phyloP scores from a whole-genome alignment of 208 protist genomes.

The Leishmania mexicana region DNA sequence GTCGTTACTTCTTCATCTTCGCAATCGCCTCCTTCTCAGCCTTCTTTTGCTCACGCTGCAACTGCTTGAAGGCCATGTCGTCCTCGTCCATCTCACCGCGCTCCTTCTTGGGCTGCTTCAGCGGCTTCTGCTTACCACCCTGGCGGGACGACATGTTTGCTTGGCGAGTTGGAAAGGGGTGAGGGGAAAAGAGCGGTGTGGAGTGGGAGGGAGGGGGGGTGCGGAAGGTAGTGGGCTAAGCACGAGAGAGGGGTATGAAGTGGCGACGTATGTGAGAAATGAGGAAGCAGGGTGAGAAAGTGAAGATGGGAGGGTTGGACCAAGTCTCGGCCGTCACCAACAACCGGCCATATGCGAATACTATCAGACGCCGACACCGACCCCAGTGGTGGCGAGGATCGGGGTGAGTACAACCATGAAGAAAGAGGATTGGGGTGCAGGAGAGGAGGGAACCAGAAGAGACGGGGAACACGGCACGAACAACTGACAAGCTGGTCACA shows the following conservation, averaged over 20 bases:
- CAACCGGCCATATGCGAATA: neutral
- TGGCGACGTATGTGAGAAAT: neutral
- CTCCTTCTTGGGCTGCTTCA: slow-evolving; percentile 90
- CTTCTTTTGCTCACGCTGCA: slow-evolving; percentile 83
- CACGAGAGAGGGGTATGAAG: neutral
- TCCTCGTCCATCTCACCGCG: slow-evolving; percentile 66
- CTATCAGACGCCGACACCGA: neutral
- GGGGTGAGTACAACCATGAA: neutral
- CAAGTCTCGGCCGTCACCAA: neutral
- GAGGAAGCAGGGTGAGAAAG: neutral
- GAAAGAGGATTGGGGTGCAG: neutral
- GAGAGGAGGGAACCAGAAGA: neutral
- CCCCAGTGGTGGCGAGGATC: neutral
- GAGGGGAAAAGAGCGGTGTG: neutral
- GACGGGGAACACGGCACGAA: neutral
- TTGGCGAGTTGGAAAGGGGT: neutral
- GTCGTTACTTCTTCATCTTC: slow-evolving; percentile 77
- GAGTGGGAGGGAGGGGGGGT: neutral
- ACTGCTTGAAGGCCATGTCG: slow-evolving; percentile 78
- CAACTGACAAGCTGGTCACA: neutral
- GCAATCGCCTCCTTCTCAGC: slow-evolving; percentile 89
- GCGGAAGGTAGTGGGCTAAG: neutral
- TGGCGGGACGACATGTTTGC: slow-evolving; percentile 78
- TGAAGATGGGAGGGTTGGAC: neutral
- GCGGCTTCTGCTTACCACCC: slow-evolving; percentile 90